Base-by-base conservation (phyloP, 2,329 filamentous ascomycete species). In the Trichoderma citrinoviride region DNA sequence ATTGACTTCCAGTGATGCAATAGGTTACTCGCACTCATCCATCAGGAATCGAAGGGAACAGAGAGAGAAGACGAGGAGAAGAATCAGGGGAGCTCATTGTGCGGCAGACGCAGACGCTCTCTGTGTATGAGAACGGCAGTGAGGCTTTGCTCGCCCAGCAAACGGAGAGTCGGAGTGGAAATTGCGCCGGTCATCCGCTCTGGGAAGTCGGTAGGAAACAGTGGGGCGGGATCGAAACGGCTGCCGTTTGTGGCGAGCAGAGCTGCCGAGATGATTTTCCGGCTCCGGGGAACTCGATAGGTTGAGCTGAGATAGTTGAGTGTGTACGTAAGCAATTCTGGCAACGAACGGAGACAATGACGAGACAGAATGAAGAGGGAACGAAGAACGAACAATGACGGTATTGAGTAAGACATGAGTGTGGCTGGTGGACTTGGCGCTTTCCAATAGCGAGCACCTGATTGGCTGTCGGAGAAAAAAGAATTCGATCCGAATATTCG, bases 101-200 rank as follows among this genome's bases (percentile, higher is more conserved):
- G 14, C 40, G 5, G 33, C 33, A 37, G 33, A 14, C 4, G 12
- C 4, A 14, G 33, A 37, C 33, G 33, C 33, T 37, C 33, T 37
- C 3, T 37, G 33, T 37, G 33, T 37, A 14, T 37, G 33, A 37
- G 33, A 4, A 37, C 5, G 33, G 33, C 19, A 49, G 40, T n/a
- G 27, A 37, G 55, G 43, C 55, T 53, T 25, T 25, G 46, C 33
- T 41, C 50, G 29, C 33, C 21, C 15, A 5, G 8, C 10, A 65
- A 41, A 64, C 58, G 61, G 67, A 57, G 53, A 49, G 43, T 53
- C 64, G 64, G 64, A 56, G 8, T 37, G 8, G 43, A 57, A 54
- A 71, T 75, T 72, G 70, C 65, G 49, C 74, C 74, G 74, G 64
- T 60, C 56, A 68, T 75, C 74, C 74, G 74, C 33, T 62, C 65